Evolutionary conservation across 2,329 filamentous ascomycete genomes (phyloP).

Genomic region (Colletotrichum musae): DNA sequence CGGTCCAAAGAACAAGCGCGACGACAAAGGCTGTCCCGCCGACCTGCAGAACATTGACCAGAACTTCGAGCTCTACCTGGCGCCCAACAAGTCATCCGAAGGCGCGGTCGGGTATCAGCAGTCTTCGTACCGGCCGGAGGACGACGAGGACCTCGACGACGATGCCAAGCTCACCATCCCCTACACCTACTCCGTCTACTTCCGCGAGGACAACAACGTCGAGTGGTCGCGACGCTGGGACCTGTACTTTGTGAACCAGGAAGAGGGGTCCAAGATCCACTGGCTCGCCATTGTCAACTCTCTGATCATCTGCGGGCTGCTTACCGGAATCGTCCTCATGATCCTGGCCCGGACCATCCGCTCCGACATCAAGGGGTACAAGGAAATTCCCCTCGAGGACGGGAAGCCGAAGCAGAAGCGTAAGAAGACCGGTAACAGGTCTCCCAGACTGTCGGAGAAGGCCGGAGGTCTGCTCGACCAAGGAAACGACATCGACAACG

Average conservation of each 20-base stretch:
- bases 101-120: conserved; percentile 64
- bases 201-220: conserved; percentile 83
- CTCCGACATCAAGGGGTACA: conserved; percentile 83
- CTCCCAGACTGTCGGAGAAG: conserved; percentile 61
- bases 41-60: conserved; percentile 75
- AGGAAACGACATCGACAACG: conserved; percentile 65
- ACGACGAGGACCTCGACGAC: conserved; percentile 72
- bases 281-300: conserved; percentile 93
- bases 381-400: conserved; percentile 76
- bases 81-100: conserved; percentile 72
- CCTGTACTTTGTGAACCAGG: conserved; percentile 89
- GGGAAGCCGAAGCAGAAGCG: conserved; percentile 71
- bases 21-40: conserved; percentile 76
- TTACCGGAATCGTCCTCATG: conserved; percentile 85
- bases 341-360: conserved; percentile 85
- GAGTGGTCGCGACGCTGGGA: conserved; percentile 92
- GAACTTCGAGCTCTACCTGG: conserved; percentile 78
- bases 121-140: conserved; percentile 71
- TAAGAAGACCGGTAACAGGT: conserved; percentile 56
- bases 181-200: conserved; percentile 92
- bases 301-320: conserved; percentile 82
- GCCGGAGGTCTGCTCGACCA: conserved; percentile 73
- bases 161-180: conserved; percentile 79
- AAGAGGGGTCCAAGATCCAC: conserved; percentile 85
- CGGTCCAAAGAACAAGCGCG: conserved; percentile 70